These are phyloP conservation scores for barrel medic (Medicago truncatula) DNA, from an alignment of 306 rosid species.

Conservation along the genomic window MtrunA17r5.0-ANR NC_053045.1:59075501-59076000, in stretches of 20 bases:
- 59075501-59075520: constrained; percentile 58
- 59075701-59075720: constrained; percentile 5
- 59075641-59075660: constrained; percentile 6
- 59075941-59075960: constrained; percentile 15
- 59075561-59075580: constrained; percentile 34
- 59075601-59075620: background rate
- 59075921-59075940: constrained; percentile 72
- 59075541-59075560: constrained; percentile 22
- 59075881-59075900: constrained; percentile 82
- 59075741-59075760: constrained; percentile 4
- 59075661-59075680: constrained; percentile 17
- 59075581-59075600: constrained; percentile 27
- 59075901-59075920: constrained; percentile 80
- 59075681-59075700: constrained; percentile 8
- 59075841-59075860: constrained; percentile 66
- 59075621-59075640: constrained; percentile 29
- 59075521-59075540: constrained; percentile 29
- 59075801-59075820: constrained; percentile 72
- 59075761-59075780: constrained; percentile 20
- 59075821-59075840: constrained; percentile 78
- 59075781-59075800: constrained; percentile 63
- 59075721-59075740: constrained; percentile 2
- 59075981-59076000: constrained; percentile 15
- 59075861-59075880: constrained; percentile 85
- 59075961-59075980: background rate